A percentile compares a stretch with the other conserved stretches of the same genome.
Conservation (phyloP, 2,329 filamentous ascomycete species). For the Sclerotinia borealis region DNA sequence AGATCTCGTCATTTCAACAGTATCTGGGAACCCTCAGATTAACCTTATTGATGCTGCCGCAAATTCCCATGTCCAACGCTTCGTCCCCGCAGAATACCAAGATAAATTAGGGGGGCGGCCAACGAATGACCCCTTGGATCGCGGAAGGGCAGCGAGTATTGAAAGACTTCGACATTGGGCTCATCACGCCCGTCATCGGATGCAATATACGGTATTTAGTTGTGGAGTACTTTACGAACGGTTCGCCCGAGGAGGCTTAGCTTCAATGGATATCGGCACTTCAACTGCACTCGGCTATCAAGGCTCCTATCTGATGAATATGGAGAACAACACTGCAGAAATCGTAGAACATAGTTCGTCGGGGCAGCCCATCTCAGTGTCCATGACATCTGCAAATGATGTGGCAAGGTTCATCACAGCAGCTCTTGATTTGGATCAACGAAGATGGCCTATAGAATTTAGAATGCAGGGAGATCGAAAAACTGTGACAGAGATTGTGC, state of each 20-base stretch:
- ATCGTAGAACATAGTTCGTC: slow-evolving; percentile 50
- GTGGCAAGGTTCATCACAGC: slow-evolving; percentile 65
- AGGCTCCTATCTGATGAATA: slow-evolving; percentile 61
- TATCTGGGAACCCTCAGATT: slow-evolving; percentile 59
- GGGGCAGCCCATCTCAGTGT: slow-evolving; percentile 49
- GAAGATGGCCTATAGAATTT: slow-evolving; percentile 62
- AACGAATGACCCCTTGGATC: slow-evolving; percentile 53
- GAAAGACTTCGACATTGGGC: slow-evolving; percentile 50
- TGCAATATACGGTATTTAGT: slow-evolving; percentile 64
- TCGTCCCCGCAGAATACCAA: slow-evolving; percentile 73
- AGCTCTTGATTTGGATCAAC: slow-evolving; percentile 55
- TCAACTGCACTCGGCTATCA: slow-evolving; percentile 47
- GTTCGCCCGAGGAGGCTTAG: slow-evolving; percentile 62
- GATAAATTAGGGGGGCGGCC: slow-evolving; percentile 52
- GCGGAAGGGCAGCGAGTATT: slow-evolving; percentile 51
- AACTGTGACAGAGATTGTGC: slow-evolving; percentile 54
- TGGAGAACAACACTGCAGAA: slow-evolving; percentile 51
- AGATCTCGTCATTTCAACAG: slow-evolving; percentile 69
- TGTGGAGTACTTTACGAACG: slow-evolving; percentile 73
- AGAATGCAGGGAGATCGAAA: slow-evolving; percentile 62
- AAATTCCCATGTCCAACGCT: slow-evolving; percentile 56
- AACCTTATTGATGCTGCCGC: slow-evolving; percentile 68
- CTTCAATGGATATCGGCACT: slow-evolving; percentile 50
- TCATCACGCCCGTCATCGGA: slow-evolving; percentile 40
- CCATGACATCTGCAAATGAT: slow-evolving; percentile 64